phyloP scores from a whole-genome alignment of 169 alveolate genomes.

The Eimeria falciformis region DNA sequence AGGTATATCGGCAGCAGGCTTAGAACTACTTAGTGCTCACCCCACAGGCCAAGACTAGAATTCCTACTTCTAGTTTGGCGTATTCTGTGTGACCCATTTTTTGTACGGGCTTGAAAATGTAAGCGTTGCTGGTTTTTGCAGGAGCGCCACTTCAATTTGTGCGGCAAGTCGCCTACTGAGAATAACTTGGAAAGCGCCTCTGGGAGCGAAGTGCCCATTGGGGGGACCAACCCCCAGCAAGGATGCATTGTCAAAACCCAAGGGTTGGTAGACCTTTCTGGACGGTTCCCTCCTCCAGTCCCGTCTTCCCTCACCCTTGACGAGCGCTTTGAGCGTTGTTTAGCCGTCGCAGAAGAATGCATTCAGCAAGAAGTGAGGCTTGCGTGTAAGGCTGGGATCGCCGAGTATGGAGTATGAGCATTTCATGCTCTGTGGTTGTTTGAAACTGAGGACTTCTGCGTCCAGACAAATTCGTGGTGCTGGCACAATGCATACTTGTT shows the following conservation, averaged over 20 bases:
- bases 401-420: background rate
- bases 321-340: conserved; percentile 81
- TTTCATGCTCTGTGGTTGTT: background rate
- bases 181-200: no score
- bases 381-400: background rate
- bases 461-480: background rate
- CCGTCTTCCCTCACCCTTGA: conserved; percentile 76
- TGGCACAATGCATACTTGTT: background rate
- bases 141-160: no score
- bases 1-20: background rate
- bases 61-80: background rate
- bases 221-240: background rate
- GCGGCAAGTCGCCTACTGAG: no score
- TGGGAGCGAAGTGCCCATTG: no score
- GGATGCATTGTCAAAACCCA: background rate
- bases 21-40: background rate
- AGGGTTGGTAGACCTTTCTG: background rate
- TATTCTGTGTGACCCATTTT: background rate
- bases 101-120: background rate
- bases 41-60: background rate
- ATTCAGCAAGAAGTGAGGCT: conserved; percentile 84
- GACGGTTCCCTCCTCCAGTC: conserved; percentile 28
- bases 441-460: background rate
- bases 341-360: conserved; percentile 89
- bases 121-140: no score